Evolutionary conservation across 2,329 filamentous ascomycete species (phyloP).

Genomic region (Chrysoporthe austroafricana): DNA sequence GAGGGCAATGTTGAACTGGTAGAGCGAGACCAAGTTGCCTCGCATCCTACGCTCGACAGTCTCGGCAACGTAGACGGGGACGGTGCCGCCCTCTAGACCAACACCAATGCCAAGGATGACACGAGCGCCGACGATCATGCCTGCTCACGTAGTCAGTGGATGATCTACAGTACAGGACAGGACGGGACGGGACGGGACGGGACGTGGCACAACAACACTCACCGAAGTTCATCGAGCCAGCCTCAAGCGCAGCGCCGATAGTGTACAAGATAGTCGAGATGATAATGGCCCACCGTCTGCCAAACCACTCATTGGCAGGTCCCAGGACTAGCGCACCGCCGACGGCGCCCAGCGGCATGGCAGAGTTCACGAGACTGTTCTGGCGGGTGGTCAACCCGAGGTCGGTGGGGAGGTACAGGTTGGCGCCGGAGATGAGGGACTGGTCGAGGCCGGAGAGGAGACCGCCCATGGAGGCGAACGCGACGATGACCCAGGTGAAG

Average conservation of each 20-base stretch:
- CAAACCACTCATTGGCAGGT: slow-evolving; percentile 69
- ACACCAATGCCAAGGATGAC: slow-evolving; percentile 73
- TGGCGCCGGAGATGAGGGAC: slow-evolving; percentile 72
- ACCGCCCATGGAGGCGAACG: slow-evolving; percentile 76
- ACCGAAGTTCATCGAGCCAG: slow-evolving; percentile 68
- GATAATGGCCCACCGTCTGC: slow-evolving; percentile 70
- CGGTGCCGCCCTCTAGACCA: slow-evolving; percentile 74
- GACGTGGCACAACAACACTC: slow-evolving; percentile 5
- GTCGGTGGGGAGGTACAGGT: slow-evolving; percentile 65
- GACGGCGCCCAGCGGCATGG: slow-evolving; percentile 73
- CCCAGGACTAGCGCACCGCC: slow-evolving; percentile 70
- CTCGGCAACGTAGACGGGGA: slow-evolving; percentile 76
- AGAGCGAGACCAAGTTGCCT: slow-evolving; percentile 74
- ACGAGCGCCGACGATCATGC: slow-evolving; percentile 71
- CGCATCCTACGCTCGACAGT: slow-evolving; percentile 68
- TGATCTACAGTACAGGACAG: not conserved
- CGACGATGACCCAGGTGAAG: slow-evolving; percentile 71
- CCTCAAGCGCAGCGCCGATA: slow-evolving; percentile 69
- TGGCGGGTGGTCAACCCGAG: slow-evolving; percentile 59
- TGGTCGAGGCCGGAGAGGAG: slow-evolving; percentile 74
- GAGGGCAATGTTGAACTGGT: slow-evolving; percentile 77
- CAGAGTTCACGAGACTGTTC: slow-evolving; percentile 69
- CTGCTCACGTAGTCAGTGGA: slow-evolving; percentile 28
- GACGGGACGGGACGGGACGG: not conserved
- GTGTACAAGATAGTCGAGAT: slow-evolving; percentile 72